Evolutionary conservation across 768 basidiomycete genomes (phyloP).

Genomic region (Boletellus emodensis): DNA sequence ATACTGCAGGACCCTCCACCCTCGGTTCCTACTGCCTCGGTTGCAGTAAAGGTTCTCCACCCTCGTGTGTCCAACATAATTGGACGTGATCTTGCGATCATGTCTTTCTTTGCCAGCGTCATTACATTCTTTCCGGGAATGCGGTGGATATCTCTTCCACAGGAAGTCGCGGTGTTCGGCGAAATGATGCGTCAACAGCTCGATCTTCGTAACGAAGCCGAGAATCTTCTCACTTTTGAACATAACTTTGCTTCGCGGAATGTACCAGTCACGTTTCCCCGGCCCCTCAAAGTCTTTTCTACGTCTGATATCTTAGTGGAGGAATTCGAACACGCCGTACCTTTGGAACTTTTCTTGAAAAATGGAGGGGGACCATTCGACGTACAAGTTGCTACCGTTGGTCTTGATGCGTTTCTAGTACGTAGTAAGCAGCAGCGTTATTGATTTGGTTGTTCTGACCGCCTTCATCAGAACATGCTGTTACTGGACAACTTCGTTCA

Average conservation of each 20-base stretch:
- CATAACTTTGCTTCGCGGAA: conserved; percentile 76
- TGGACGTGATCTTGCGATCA: conserved; percentile 86
- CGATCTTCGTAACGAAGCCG: conserved; percentile 85
- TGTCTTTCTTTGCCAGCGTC: conserved; percentile 83
- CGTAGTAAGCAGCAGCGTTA: conserved; percentile 24
- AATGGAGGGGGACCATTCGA: conserved; percentile 94
- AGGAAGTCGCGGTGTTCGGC: conserved; percentile 94
- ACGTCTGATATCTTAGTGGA: conserved; percentile 82
- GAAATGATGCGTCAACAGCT: conserved; percentile 95
- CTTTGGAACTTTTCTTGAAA: conserved; percentile 78
- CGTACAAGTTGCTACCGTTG: conserved; percentile 83
- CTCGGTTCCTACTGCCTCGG: conserved; percentile 75
- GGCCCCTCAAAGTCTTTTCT: conserved; percentile 80
- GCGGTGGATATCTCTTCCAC: conserved; percentile 93
- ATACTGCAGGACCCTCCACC: conserved; percentile 54
- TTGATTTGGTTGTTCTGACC: not conserved
- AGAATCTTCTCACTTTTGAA: conserved; percentile 83
- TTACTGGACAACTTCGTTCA: conserved; percentile 98
- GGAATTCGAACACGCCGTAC: conserved; percentile 89
- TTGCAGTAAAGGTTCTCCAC: conserved; percentile 95
- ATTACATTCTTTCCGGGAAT: conserved; percentile 85
- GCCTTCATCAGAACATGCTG: conserved; percentile 79
- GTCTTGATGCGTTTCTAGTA: conserved; percentile 92
- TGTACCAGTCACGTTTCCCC: conserved; percentile 84
- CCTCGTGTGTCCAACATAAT: conserved; percentile 82